Conservation (phyloP, 2,329 filamentous ascomycete genomes). For the Aspergillus tanneri region DNA sequence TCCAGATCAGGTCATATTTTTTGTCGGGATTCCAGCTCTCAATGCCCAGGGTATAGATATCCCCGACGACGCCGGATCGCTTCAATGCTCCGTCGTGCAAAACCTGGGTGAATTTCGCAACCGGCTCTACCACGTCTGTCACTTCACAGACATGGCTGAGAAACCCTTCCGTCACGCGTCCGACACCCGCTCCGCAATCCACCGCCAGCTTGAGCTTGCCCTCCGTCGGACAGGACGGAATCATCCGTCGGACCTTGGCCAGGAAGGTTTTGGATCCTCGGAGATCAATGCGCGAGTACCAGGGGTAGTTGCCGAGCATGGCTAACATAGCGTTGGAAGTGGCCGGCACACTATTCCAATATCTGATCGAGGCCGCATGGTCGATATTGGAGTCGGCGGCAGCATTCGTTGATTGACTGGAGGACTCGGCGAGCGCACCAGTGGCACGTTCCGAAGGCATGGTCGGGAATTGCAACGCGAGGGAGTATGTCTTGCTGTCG, state of each 20-base stretch:
- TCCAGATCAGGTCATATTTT: slow-evolving; percentile 80
- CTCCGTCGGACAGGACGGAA: slow-evolving; percentile 13
- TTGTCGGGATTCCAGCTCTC: slow-evolving; percentile 64
- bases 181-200: slow-evolving; percentile 71
- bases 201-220: slow-evolving; percentile 43
- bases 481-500: not conserved
- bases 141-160: slow-evolving; percentile 66
- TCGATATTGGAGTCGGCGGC: slow-evolving; percentile 30
- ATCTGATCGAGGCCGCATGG: slow-evolving; percentile 35
- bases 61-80: slow-evolving; percentile 53
- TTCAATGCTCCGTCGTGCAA: slow-evolving; percentile 47
- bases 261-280: slow-evolving; percentile 68
- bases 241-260: slow-evolving; percentile 56
- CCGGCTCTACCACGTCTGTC: slow-evolving; percentile 83
- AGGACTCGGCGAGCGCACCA: not conserved
- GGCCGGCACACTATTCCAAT: slow-evolving; percentile 36
- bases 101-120: slow-evolving; percentile 72
- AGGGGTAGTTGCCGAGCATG: slow-evolving; percentile 67
- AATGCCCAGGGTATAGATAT: slow-evolving; percentile 70
- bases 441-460: not conserved
- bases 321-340: slow-evolving; percentile 55
- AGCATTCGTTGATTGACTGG: too few species aligned
- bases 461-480: not conserved
- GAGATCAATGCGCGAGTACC: slow-evolving; percentile 68
- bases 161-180: slow-evolving; percentile 75